A percentile compares a stretch with the other conserved stretches of the same genome.
These are phyloP conservation scores for Pseudogymnoascus sp. DNA, from an alignment of 2,329 filamentous ascomycete genomes.

Conservation along the genomic window DNA sequence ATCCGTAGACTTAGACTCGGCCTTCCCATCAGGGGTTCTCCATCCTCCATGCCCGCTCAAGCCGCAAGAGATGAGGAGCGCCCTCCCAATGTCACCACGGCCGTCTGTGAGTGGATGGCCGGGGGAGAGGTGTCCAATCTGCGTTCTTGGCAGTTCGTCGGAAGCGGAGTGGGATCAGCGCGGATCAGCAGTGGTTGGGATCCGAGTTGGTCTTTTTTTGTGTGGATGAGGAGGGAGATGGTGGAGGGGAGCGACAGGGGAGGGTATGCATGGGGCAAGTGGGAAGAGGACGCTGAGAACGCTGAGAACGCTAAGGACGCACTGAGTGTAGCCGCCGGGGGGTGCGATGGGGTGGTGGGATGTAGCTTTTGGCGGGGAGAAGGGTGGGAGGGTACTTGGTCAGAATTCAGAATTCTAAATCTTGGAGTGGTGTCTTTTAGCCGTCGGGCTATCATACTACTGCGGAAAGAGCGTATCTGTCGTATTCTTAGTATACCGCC, in stretches of 20 bases:
- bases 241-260: background rate
- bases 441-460: background rate
- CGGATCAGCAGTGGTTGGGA: background rate
- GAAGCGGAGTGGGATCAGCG: background rate
- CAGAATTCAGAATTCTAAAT: slow-evolving; percentile 7
- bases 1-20: background rate
- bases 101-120: background rate
- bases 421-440: background rate
- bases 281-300: too few relatives aligned
- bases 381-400: background rate
- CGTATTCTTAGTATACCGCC: background rate
- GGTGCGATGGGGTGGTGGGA: background rate
- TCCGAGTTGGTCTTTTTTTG: background rate
- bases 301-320: background rate
- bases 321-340: background rate
- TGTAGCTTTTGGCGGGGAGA: background rate
- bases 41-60: background rate
- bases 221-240: too few relatives aligned
- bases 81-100: background rate
- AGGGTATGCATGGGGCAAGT: too few relatives aligned
- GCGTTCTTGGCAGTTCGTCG: background rate
- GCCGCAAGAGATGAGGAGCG: background rate
- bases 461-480: background rate
- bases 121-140: too few relatives aligned
- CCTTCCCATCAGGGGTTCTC: background rate